Conservation (phyloP, 139 green algal species). For the Chlamydomonas schloesseri region DNA sequence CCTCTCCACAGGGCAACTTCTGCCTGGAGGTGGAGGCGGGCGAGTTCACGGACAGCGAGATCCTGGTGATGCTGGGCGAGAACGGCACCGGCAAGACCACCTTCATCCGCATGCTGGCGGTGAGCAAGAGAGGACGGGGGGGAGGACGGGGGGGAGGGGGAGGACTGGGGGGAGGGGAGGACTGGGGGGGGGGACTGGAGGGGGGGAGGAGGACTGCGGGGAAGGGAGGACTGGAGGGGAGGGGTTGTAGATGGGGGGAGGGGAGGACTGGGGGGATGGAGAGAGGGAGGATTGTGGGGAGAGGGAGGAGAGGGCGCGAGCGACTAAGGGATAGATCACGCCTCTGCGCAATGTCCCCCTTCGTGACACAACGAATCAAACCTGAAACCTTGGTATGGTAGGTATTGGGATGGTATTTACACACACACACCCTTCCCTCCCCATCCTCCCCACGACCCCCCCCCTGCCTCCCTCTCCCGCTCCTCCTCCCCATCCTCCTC, state of each 20-base stretch:
- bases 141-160: slow-evolving; percentile 74
- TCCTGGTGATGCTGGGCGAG: slow-evolving; percentile 98
- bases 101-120: slow-evolving; percentile 98
- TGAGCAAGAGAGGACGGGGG: slow-evolving; percentile 48
- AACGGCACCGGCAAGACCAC: slow-evolving; percentile 99
- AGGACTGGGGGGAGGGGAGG: background rate
- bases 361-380: too few species aligned
- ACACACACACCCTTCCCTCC: too few species aligned
- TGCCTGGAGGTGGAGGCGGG: slow-evolving; percentile 82
- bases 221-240: background rate
- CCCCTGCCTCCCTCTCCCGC: background rate
- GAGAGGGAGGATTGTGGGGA: too few species aligned
- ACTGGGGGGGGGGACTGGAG: background rate
- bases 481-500: background rate
- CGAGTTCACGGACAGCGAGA: slow-evolving; percentile 95
- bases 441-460: too few species aligned
- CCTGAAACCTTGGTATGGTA: too few species aligned
- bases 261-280: too few species aligned
- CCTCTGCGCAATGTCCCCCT: too few species aligned
- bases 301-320: slow-evolving; percentile 31
- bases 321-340: too few species aligned
- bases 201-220: too few species aligned
- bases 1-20: too few species aligned
- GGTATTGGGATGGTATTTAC: too few species aligned
- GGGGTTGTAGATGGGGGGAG: too few species aligned